Evolutionary conservation across 768 basidiomycete genomes (phyloP), one percentile per base, ranked within the genome.

Genomic region (Tylopilus intermedius): DNA sequence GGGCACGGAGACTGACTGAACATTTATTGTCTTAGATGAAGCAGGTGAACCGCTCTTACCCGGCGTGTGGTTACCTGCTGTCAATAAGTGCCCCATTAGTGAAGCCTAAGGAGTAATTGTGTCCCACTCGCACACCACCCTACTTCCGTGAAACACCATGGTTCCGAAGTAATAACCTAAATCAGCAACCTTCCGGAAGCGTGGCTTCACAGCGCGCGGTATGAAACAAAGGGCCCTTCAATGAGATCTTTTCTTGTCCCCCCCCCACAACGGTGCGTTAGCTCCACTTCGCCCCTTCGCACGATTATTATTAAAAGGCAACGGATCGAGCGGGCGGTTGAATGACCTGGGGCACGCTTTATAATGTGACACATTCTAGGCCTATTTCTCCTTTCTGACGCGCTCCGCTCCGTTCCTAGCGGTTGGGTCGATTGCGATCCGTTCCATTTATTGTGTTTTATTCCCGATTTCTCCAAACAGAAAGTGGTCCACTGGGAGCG

Each of bases 351-450:
- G 27, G 26, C 32, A 26, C n/a, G 49, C 2, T 27, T 29, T 13
- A 38, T 51, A 30, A 38, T 30, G 29, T 30, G 42, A 22, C 32
- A 10, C 42, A 18, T 18, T 41, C 30, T 3, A 35, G 14, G 14
- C 8, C 13, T 11, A n/a, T n/a, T 47, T 15, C 21, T 8, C 30
- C 42, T 15, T 51, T 50, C n/a, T 42, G 26, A n/a, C 3, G 30
- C 15, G 11, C 39, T 50, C 48, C 46, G 41, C 9, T 51, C 45
- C 43, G 60, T 66, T 52, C 15, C 68, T 66, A 29, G 64, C 65
- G 56, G 72, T 72, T 50, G 47, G 70, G 60, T 33, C 33, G 24
- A 54, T 62, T 32, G 24, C 38, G 53, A 52, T 44, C 39, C 32
- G 10, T 8, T 10, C 4, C 14, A 13, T 44, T 37, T 18, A 27